phyloP scores from a whole-genome alignment of 129 eudicot species.

The Saposhnikovia divaricata region DNA sequence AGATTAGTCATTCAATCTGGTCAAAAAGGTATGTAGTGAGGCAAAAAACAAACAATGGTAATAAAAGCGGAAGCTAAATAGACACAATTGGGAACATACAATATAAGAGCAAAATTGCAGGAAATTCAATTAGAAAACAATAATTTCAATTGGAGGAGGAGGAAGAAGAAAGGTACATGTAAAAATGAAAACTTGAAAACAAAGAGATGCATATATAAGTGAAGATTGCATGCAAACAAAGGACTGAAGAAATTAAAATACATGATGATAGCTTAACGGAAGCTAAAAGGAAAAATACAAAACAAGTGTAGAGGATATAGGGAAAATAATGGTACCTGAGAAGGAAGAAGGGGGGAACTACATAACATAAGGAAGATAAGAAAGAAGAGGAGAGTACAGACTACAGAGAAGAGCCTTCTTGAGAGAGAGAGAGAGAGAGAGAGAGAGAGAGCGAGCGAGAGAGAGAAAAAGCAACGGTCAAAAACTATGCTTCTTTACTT shows the following conservation, averaged over 20 bases:
- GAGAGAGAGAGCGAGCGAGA: slow-evolving; percentile 17
- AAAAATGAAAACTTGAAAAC: neutral
- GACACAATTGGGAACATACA: neutral
- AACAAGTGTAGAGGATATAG: neutral
- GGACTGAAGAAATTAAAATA: neutral
- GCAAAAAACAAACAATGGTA: neutral
- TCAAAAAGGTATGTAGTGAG: neutral
- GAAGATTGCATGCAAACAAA: neutral
- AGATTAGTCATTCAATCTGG: neutral
- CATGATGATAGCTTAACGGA: neutral
- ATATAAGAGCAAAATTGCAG: neutral
- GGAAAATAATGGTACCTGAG: neutral
- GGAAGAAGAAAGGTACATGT: neutral
- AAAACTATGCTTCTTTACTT: neutral
- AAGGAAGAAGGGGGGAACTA: neutral
- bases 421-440: neutral
- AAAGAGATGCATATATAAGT: neutral
- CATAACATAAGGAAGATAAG: neutral
- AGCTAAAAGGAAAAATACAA: neutral
- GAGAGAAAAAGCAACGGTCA: slow-evolving; percentile 13
- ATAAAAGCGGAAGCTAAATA: neutral
- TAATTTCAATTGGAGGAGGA: neutral
- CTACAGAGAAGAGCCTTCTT: neutral
- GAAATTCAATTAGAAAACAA: neutral
- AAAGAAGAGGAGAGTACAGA: neutral